Percentiles rank a stretch among this genome's conserved stretches.
Evolutionary conservation across 2,329 filamentous ascomycete genomes (phyloP).

Genomic region (Colletotrichum falcatum): DNA sequence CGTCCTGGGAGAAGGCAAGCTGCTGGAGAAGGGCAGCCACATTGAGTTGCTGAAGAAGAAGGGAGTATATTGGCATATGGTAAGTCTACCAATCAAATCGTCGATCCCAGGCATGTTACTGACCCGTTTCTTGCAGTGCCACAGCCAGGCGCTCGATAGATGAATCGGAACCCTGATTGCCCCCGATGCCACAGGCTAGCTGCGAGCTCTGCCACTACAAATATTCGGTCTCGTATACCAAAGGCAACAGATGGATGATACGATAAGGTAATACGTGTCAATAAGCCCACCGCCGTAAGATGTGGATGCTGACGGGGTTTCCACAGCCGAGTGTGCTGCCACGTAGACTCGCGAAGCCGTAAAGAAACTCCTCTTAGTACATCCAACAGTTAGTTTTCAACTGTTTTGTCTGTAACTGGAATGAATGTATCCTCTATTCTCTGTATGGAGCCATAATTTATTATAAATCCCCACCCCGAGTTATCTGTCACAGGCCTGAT

Average conservation of each 20-base stretch:
- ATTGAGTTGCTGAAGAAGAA: slow-evolving; percentile 62
- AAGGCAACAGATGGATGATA: neutral
- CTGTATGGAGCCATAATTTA: neutral
- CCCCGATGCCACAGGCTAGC: neutral
- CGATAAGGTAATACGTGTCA: neutral
- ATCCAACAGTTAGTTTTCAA: neutral
- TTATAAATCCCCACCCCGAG: neutral
- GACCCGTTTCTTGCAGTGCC: slow-evolving; percentile 57
- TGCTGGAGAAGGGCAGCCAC: slow-evolving; percentile 67
- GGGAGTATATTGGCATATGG: slow-evolving; percentile 70
- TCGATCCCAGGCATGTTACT: slow-evolving; percentile 40
- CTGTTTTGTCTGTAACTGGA: neutral
- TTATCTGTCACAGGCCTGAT: too few species aligned
- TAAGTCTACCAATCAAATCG: slow-evolving; percentile 48
- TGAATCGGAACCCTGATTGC: slow-evolving; percentile 43
- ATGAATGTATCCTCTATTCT: too few species aligned
- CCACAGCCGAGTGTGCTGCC: neutral
- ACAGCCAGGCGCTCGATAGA: slow-evolving; percentile 68
- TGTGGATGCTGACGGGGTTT: neutral
- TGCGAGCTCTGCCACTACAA: neutral
- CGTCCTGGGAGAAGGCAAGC: slow-evolving; percentile 75
- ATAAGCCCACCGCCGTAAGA: neutral
- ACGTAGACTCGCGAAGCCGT: neutral
- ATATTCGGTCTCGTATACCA: neutral
- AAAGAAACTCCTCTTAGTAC: neutral